Evolutionary conservation across 352 stramenopile genomes (phyloP).

Genomic region (Phytophthora citricola): DNA sequence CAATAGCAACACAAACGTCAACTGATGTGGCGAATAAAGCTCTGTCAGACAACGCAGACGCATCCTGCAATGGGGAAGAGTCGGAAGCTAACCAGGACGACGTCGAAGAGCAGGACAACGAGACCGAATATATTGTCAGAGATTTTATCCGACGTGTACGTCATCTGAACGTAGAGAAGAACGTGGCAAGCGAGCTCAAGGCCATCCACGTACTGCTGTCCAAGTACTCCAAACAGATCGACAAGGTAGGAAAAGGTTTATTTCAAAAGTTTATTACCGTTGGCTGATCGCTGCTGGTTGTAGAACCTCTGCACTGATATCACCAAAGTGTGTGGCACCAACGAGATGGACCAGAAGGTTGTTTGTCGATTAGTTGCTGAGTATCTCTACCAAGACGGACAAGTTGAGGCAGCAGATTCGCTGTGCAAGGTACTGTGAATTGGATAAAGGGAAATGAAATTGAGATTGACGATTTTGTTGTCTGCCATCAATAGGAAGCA

Average conservation of each 20-base stretch:
- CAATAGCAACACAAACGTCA: slow-evolving; percentile 15
- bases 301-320: slow-evolving; percentile 74
- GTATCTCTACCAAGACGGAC: slow-evolving; percentile 82
- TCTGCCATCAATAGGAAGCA: slow-evolving; percentile 51
- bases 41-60: background rate
- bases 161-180: slow-evolving; percentile 77
- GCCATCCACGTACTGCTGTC: slow-evolving; percentile 71
- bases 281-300: background rate
- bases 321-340: slow-evolving; percentile 64
- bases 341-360: slow-evolving; percentile 69
- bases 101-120: slow-evolving; percentile 62
- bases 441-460: background rate
- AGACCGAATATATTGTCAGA: slow-evolving; percentile 69
- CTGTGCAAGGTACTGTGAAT: slow-evolving; percentile 60
- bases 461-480: slow-evolving; percentile 3
- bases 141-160: slow-evolving; percentile 73
- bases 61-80: slow-evolving; percentile 5
- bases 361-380: slow-evolving; percentile 74
- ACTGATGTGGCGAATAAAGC: background rate
- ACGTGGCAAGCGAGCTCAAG: slow-evolving; percentile 71
- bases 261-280: background rate
- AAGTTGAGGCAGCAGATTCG: slow-evolving; percentile 73
- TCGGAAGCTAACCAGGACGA: slow-evolving; percentile 38
- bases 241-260: slow-evolving; percentile 57
- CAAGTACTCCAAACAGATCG: slow-evolving; percentile 84